Evolutionary conservation across 176 grass and related monocot genomes (phyloP).

Genomic region (Poa pratensis): DNA sequence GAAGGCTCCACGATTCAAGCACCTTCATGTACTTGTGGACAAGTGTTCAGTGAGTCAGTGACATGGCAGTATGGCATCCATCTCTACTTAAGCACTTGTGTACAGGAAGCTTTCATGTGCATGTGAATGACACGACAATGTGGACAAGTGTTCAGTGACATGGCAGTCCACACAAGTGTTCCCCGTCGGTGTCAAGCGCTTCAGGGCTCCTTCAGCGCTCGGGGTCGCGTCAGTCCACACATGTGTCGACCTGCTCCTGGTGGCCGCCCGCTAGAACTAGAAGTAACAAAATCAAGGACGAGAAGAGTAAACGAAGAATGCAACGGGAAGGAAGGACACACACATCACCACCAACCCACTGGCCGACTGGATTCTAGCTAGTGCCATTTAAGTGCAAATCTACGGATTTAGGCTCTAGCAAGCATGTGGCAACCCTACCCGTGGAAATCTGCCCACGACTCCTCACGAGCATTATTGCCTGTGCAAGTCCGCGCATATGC

Average conservation of each 20-base stretch:
- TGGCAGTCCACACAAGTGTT: too few species aligned
- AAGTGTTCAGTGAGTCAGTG: too few species aligned
- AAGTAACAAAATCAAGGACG: not conserved
- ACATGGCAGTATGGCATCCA: too few species aligned
- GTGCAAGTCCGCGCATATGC: not conserved
- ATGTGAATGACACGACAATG: too few species aligned
- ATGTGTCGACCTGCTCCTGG: conserved; percentile 4
- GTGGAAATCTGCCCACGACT: conserved; percentile 15
- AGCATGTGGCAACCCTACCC: conserved; percentile 33
- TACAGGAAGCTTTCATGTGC: too few species aligned
- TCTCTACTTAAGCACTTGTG: too few species aligned
- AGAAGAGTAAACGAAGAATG: conserved; percentile 13
- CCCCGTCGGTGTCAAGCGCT: too few species aligned
- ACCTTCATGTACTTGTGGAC: too few species aligned
- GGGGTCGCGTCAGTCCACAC: not conserved
- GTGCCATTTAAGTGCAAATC: conserved; percentile 25
- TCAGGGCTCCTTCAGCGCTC: too few species aligned
- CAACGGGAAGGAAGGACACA: not conserved
- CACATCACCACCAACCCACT: conserved; percentile 15
- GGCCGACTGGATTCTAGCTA: not conserved
- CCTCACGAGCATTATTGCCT: conserved; percentile 9
- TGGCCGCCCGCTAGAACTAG: not conserved
- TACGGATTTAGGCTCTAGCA: not conserved
- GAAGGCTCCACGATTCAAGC: not conserved
- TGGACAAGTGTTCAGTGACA: too few species aligned